Evolutionary conservation across 176 grass and related monocot genomes (phyloP), one percentile per base, ranked within the genome.

Genomic region (Echinochloa phyllopogon): DNA sequence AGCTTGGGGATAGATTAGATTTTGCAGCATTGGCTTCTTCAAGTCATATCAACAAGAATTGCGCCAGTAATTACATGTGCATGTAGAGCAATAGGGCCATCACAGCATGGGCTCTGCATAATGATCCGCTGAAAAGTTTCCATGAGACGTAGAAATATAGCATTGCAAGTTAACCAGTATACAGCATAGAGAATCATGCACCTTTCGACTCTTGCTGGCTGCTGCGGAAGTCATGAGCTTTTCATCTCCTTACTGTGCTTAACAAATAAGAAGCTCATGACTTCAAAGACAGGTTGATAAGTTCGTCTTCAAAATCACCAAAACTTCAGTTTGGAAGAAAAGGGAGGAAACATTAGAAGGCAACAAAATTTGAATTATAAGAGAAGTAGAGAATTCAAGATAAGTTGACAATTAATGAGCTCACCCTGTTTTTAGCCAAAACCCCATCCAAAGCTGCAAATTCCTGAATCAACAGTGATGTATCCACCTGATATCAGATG

Each of bases 271-370:
- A 43, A 79, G 70, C 82, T 87, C 85, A 86, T 76, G 57, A 86
- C 90, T 86, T 90, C 84, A 90, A 86, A 55, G 59, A 86, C 77
- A 88, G 57, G 75, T 78, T 14, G 57, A 83, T 27, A 87, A 84
- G 47, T 64, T 13, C 72, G 72, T 72, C 56, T 82, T 82, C 82
- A 84, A 60, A 73, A 84, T 71, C 68, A 83, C 14, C 75, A 88
- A 80, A 72, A 83, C 82, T 86, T 58, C 60, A 83, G 37, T 63
- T 60, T 24, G 33, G 53, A 64, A 64, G 73, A 68, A 51, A 79
- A 24, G 41, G 75, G 43, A 41, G 3, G 11, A 42, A 75, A 25
- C 33, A 67, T 87, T 87, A 90, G 47, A 89, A 53, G 39, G 60
- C 9, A 44, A 68, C 10, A 85, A 85, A 67, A 69, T 38, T 61